Conservation (phyloP, 495 filamentous ascomycete species). For the Trichoderma reesei region DNA sequence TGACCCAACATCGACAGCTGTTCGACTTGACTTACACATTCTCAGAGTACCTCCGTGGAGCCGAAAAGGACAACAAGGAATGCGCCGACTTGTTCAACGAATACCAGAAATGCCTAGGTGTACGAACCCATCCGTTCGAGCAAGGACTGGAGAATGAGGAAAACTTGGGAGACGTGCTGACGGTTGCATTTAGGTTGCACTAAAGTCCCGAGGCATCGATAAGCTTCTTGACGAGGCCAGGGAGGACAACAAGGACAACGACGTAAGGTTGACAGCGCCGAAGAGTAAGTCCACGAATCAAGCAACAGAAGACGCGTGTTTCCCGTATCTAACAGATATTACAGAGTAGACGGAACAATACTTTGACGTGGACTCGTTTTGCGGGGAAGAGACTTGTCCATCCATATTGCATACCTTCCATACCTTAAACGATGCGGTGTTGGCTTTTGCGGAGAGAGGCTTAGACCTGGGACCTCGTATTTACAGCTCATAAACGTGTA, state of each 20-base stretch:
- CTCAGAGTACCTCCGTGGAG: constrained; percentile 75
- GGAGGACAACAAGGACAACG: constrained; percentile 71
- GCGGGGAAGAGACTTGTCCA: neutral
- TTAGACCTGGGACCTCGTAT: constrained; percentile 5
- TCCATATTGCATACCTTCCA: neutral
- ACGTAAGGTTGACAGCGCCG: constrained; percentile 54
- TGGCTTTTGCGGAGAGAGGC: neutral
- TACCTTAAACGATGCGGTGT: neutral
- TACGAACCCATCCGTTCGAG: constrained; percentile 28
- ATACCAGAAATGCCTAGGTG: constrained; percentile 72
- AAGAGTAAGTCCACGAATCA: constrained; percentile 3
- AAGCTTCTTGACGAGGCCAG: constrained; percentile 76
- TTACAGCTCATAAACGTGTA: neutral
- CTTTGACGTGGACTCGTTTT: neutral
- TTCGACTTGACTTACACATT: constrained; percentile 10
- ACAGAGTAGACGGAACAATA: neutral
- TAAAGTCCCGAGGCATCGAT: constrained; percentile 80
- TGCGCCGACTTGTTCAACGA: constrained; percentile 75
- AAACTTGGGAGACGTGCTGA: constrained; percentile 7
- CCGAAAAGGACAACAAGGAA: constrained; percentile 61
- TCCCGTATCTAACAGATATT: constrained; percentile 8
- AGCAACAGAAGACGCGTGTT: neutral
- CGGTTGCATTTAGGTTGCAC: constrained; percentile 47
- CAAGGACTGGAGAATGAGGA: neutral
- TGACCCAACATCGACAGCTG: neutral